These are phyloP conservation scores for Arthrobotrys iridis DNA, from an alignment of 2,329 filamentous ascomycete species.

Conservation along the genomic window DNA sequence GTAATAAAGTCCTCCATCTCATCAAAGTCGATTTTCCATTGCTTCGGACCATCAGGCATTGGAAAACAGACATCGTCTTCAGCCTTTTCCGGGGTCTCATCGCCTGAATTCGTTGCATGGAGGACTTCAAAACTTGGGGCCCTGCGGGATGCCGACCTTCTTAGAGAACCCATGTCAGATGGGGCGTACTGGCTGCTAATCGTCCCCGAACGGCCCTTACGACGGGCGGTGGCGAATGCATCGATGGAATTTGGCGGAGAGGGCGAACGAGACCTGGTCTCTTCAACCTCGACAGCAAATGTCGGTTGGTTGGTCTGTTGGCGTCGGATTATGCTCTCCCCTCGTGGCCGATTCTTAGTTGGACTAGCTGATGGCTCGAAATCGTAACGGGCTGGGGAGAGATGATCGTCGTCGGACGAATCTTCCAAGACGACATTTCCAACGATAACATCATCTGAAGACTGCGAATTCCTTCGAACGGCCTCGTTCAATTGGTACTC, in stretches of 20 bases:
- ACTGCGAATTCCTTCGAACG: conserved; percentile 42
- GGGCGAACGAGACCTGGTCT: conserved; percentile 69
- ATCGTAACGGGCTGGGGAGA: conserved; percentile 67
- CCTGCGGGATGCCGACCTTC: conserved; percentile 56
- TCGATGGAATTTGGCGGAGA: conserved; percentile 98
- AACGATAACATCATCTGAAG: conserved; percentile 51
- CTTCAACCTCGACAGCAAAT: conserved; percentile 58
- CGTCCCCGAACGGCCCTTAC: conserved; percentile 76
- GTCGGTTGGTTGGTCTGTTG: conserved; percentile 62
- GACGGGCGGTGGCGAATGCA: conserved; percentile 80
- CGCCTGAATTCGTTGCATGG: conserved; percentile 68
- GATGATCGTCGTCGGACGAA: conserved; percentile 55
- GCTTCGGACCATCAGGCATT: conserved; percentile 77
- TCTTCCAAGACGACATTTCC: conserved; percentile 53
- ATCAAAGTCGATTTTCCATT: conserved; percentile 86
- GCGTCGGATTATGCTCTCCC: conserved; percentile 71
- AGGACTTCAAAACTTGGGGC: conserved; percentile 61
- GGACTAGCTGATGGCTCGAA: conserved; percentile 79
- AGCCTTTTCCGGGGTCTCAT: conserved; percentile 74
- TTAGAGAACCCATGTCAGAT: conserved; percentile 63
- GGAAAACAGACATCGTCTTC: conserved; percentile 93
- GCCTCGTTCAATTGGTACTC: conserved; percentile 47
- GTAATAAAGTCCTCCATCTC: conserved; percentile 91
- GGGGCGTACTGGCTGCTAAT: conserved; percentile 68
- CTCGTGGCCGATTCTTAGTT: conserved; percentile 82